A percentile compares a stretch with the other conserved stretches of the same genome.
Conservation (phyloP, 768 basidiomycete species). For the Wakefieldia striispora region DNA sequence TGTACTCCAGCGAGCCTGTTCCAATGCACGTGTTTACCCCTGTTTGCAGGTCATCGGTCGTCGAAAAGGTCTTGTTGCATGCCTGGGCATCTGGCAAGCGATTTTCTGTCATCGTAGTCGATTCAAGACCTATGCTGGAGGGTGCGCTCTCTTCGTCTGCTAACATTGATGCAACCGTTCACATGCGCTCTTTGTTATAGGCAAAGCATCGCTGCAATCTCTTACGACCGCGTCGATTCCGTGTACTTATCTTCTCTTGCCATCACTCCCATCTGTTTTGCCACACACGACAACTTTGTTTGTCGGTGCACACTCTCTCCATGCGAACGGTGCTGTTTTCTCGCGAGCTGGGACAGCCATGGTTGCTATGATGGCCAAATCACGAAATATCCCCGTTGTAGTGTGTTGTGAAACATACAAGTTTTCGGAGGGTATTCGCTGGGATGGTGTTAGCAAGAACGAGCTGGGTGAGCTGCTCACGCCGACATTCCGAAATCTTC, state of each 20-base stretch:
- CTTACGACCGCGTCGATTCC: constrained; percentile 70
- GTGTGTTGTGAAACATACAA: constrained; percentile 99
- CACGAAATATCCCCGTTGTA: constrained; percentile 85
- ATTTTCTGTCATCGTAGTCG: constrained; percentile 91
- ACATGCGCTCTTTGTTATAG: constrained; percentile 37
- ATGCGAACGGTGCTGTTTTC: constrained; percentile 92
- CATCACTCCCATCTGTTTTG: constrained; percentile 77
- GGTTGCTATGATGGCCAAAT: constrained; percentile 95
- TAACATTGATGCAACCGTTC: neutral
- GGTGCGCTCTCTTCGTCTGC: constrained; percentile 41
- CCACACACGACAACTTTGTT: constrained; percentile 82
- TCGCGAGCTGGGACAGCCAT: constrained; percentile 93
- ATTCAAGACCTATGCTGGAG: constrained; percentile 93
- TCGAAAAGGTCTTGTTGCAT: constrained; percentile 82
- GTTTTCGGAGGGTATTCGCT: constrained; percentile 87
- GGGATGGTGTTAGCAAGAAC: constrained; percentile 95
- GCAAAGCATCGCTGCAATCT: constrained; percentile 71
- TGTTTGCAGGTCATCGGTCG: constrained; percentile 78
- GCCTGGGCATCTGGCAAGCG: constrained; percentile 71
- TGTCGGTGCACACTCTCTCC: constrained; percentile 90
- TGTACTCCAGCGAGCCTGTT: neutral
- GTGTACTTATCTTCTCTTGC: constrained; percentile 89
- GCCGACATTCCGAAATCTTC: neutral
- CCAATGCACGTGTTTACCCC: neutral
- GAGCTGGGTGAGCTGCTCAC: constrained; percentile 69